Percentiles rank a stretch among this genome's conserved stretches.
Evolutionary conservation across 2,329 filamentous ascomycete genomes (phyloP).

Genomic region (Aspergillus phoenicis): DNA sequence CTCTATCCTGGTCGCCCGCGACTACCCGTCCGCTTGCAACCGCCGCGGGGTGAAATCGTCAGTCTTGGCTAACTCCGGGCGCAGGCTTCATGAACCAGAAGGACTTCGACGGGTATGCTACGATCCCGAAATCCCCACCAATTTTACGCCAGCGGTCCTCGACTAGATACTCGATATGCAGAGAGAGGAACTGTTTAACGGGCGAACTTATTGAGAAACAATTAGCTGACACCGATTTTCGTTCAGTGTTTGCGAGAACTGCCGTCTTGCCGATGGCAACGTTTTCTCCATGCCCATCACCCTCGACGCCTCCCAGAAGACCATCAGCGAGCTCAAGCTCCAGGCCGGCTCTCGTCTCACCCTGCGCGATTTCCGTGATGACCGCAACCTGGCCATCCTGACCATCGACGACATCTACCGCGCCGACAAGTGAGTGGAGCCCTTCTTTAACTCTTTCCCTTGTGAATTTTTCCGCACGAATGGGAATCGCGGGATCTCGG

Average conservation of each 20-base stretch:
- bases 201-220: background rate
- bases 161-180: slow-evolving; percentile 6
- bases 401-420: slow-evolving; percentile 94
- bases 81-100: slow-evolving; percentile 94
- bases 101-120: slow-evolving; percentile 85
- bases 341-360: slow-evolving; percentile 81
- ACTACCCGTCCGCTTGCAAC: background rate
- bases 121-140: background rate
- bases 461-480: background rate
- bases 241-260: slow-evolving; percentile 78
- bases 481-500: slow-evolving; percentile 1
- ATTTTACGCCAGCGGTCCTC: slow-evolving; percentile 7
- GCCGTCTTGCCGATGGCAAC: slow-evolving; percentile 82
- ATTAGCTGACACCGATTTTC: slow-evolving; percentile 18
- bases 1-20: background rate
- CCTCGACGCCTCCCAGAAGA: slow-evolving; percentile 76
- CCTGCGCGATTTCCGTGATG: slow-evolving; percentile 92
- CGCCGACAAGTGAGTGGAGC: slow-evolving; percentile 78
- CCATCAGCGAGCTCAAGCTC: slow-evolving; percentile 73
- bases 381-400: slow-evolving; percentile 92
- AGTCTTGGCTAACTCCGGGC: slow-evolving; percentile 16
- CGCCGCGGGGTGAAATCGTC: background rate
- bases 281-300: slow-evolving; percentile 98
- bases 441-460: background rate
- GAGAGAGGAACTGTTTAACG: background rate